These are phyloP conservation scores for Histomonas meleagridis DNA, from an alignment of 208 protist species.

Conservation along the genomic window DNA sequence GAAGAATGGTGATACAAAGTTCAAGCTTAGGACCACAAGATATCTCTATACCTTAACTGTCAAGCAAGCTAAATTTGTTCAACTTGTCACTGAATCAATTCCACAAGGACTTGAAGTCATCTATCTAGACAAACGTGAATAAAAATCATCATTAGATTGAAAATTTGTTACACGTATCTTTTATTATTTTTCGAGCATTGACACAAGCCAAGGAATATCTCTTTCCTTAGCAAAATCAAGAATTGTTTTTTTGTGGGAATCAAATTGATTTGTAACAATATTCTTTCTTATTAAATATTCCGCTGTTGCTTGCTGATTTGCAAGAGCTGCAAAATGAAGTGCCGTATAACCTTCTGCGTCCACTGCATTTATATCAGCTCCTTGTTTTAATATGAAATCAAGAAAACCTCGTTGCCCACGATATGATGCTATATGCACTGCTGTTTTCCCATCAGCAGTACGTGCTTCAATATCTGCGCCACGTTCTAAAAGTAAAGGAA, in stretches of 20 bases:
- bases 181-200: too few relatives aligned
- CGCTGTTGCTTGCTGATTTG: not conserved
- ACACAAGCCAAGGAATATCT: too few relatives aligned
- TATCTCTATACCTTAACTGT: not conserved
- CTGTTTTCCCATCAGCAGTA: slow-evolving; percentile 1
- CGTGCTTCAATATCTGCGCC: not conserved
- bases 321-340: not conserved
- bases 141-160: too few relatives aligned
- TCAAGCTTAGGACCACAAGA: slow-evolving; percentile 21
- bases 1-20: not conserved
- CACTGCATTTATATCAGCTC: not conserved
- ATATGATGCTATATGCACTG: not conserved
- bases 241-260: not conserved
- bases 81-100: not conserved
- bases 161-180: too few relatives aligned
- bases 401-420: not conserved
- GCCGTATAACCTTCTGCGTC: not conserved
- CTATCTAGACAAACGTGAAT: not conserved
- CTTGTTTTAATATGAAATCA: not conserved
- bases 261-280: not conserved
- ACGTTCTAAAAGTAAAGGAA: not conserved
- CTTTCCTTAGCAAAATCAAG: not conserved
- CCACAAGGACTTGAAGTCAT: not conserved
- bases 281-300: not conserved
- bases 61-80: not conserved